Percentiles rank a stretch among this genome's conserved stretches.
These are phyloP conservation scores for Cladosporium sp. DNA, from an alignment of 2,329 filamentous ascomycete genomes.

Conservation along the genomic window DNA sequence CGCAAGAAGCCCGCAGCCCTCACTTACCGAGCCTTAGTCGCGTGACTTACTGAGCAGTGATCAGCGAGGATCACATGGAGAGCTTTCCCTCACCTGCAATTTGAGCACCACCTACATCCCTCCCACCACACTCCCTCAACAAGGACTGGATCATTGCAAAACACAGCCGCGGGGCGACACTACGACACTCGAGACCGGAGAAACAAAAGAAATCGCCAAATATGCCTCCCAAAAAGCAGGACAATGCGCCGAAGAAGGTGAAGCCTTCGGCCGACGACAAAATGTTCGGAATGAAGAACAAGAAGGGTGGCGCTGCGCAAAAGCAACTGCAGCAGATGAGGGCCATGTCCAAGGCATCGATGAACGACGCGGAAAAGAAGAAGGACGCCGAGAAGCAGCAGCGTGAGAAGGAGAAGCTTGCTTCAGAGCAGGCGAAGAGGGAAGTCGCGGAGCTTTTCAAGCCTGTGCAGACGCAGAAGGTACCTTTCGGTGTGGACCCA, in stretches of 20 bases:
- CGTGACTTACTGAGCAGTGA: conserved; percentile 13
- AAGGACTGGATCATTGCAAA: neutral
- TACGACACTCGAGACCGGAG: neutral
- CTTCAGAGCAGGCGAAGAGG: conserved; percentile 78
- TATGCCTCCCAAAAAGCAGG: conserved; percentile 70
- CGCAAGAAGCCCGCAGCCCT: conserved; percentile 5
- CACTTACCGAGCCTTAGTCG: conserved; percentile 16
- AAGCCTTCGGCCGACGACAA: conserved; percentile 80
- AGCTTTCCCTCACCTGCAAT: conserved; percentile 36
- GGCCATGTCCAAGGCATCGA: conserved; percentile 70
- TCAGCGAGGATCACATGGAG: conserved; percentile 31
- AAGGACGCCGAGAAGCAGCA: conserved; percentile 66
- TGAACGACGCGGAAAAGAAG: conserved; percentile 83
- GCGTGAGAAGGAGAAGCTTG: conserved; percentile 85
- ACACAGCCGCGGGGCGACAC: conserved; percentile 11
- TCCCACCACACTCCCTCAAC: neutral
- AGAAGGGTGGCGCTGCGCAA: conserved; percentile 90
- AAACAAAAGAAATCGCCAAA: conserved; percentile 37
- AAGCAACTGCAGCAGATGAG: conserved; percentile 85
- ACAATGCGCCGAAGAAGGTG: conserved; percentile 48
- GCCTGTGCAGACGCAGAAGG: conserved; percentile 94
- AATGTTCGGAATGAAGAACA: conserved; percentile 99
- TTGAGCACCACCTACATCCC: conserved; percentile 22
- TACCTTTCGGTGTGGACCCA: conserved; percentile 95
- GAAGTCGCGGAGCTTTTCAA: conserved; percentile 83